phyloP scores from a whole-genome alignment of 768 basidiomycete species.

The Tricholoma furcatifolium region DNA sequence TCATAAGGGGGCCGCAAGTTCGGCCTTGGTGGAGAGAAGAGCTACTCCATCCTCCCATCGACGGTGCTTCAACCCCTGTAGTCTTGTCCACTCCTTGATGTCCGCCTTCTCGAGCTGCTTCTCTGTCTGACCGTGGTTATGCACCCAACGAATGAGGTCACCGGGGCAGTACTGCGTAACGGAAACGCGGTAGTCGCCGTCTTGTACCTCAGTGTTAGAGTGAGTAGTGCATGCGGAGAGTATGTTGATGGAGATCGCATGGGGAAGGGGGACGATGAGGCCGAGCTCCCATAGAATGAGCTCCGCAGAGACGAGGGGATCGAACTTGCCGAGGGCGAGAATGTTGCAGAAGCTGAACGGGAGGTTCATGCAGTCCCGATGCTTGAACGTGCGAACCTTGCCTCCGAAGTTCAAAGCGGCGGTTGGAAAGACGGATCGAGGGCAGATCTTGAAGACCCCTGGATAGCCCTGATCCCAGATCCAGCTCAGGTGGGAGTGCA shows the following conservation, averaged over 20 bases:
- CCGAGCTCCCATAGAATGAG: conserved; percentile 25
- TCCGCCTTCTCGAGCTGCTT: neutral
- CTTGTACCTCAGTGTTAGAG: conserved; percentile 20
- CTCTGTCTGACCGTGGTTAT: conserved; percentile 18
- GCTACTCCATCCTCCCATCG: neutral
- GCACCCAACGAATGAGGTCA: conserved; percentile 24
- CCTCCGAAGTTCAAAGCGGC: conserved; percentile 30
- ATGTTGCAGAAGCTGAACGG: conserved; percentile 31
- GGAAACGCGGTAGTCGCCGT: conserved; percentile 19
- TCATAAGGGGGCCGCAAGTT: too few relatives aligned
- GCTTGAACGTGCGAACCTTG: conserved; percentile 11
- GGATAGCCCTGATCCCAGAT: neutral
- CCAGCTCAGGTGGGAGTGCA: neutral
- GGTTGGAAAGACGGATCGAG: neutral
- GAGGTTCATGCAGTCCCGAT: conserved; percentile 29
- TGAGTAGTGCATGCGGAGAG: conserved; percentile 26
- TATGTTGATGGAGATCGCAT: conserved; percentile 26
- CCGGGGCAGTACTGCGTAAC: conserved; percentile 28
- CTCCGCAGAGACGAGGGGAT: conserved; percentile 28
- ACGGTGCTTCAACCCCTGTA: neutral
- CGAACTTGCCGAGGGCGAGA: conserved; percentile 26
- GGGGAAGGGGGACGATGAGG: conserved; percentile 10
- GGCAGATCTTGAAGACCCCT: neutral
- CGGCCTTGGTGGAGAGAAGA: too few relatives aligned
- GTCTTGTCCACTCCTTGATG: neutral